These are phyloP conservation scores for Dothistroma septosporum DNA, from an alignment of 2,329 filamentous ascomycete species.

Conservation along the genomic window DNA sequence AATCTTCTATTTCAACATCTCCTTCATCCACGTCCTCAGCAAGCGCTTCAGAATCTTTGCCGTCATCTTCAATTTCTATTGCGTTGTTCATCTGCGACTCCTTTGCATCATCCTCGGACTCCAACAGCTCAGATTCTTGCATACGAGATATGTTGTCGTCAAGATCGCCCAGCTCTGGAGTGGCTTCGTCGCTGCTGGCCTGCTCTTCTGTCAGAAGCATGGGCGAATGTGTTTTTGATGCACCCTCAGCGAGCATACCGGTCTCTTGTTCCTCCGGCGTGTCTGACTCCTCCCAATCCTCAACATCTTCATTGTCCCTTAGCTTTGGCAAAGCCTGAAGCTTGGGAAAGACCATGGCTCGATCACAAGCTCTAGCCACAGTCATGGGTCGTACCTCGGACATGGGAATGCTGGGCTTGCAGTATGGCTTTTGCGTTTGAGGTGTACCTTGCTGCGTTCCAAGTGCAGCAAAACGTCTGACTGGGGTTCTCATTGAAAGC, in stretches of 20 bases:
- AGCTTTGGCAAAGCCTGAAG: slow-evolving; percentile 15
- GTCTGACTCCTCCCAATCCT: slow-evolving; percentile 1
- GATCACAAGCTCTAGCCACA: slow-evolving; percentile 21
- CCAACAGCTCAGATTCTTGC: neutral
- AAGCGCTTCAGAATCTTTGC: neutral
- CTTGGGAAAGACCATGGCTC: slow-evolving; percentile 26
- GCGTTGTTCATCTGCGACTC: neutral
- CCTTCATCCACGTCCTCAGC: neutral
- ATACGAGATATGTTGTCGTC: neutral
- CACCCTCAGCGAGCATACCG: neutral
- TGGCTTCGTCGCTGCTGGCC: neutral
- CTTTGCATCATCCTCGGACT: slow-evolving; percentile 4
- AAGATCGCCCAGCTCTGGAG: neutral
- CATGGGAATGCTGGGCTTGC: slow-evolving; percentile 17
- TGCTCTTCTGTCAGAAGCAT: neutral
- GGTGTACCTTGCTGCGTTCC: slow-evolving; percentile 25
- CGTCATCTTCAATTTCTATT: slow-evolving; percentile 3
- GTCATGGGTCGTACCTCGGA: slow-evolving; percentile 25
- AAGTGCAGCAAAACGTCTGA: slow-evolving; percentile 18
- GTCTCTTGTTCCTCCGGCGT: neutral
- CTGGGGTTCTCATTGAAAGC: slow-evolving; percentile 21
- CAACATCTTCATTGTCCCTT: slow-evolving; percentile 8
- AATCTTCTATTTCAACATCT: neutral
- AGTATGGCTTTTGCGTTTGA: slow-evolving; percentile 26
- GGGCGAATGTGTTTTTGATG: neutral